These are phyloP conservation scores for Cercospora brassicicola DNA, from an alignment of 2,329 filamentous ascomycete genomes.

Conservation along the genomic window DNA sequence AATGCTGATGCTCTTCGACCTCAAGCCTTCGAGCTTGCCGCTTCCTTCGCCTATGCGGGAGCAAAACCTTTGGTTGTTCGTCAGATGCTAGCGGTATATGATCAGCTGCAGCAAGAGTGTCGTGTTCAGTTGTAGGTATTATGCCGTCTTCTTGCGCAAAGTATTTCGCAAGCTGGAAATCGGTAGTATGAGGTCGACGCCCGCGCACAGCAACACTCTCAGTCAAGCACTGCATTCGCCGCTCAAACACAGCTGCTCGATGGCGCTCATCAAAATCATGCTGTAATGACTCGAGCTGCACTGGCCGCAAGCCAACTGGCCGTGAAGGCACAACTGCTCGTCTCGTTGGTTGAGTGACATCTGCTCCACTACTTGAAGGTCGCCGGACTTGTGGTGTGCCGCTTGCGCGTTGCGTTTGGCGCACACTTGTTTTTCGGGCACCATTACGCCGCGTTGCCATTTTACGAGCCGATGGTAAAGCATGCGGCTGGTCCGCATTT, in stretches of 20 bases:
- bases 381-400: neutral
- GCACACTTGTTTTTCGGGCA: neutral
- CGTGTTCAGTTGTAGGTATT: neutral
- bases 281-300: slow-evolving; percentile 49
- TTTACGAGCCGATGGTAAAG: neutral
- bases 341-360: neutral
- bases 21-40: slow-evolving; percentile 49
- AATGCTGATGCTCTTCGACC: slow-evolving; percentile 47
- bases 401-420: neutral
- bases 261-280: slow-evolving; percentile 39
- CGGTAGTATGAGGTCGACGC: slow-evolving; percentile 12
- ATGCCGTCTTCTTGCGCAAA: neutral
- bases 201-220: slow-evolving; percentile 27
- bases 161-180: slow-evolving; percentile 37
- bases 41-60: slow-evolving; percentile 37
- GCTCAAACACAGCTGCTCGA: slow-evolving; percentile 42
- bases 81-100: neutral
- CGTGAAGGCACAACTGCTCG: neutral
- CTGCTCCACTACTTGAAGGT: neutral
- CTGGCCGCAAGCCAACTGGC: slow-evolving; percentile 32
- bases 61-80: neutral
- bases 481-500: neutral
- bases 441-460: neutral
- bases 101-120: neutral
- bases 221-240: slow-evolving; percentile 34